Evolutionary conservation across 495 filamentous ascomycete genomes (phyloP), one percentile per base, ranked within the genome.

Genomic region (Pseudoneurospora amorphoporcata): DNA sequence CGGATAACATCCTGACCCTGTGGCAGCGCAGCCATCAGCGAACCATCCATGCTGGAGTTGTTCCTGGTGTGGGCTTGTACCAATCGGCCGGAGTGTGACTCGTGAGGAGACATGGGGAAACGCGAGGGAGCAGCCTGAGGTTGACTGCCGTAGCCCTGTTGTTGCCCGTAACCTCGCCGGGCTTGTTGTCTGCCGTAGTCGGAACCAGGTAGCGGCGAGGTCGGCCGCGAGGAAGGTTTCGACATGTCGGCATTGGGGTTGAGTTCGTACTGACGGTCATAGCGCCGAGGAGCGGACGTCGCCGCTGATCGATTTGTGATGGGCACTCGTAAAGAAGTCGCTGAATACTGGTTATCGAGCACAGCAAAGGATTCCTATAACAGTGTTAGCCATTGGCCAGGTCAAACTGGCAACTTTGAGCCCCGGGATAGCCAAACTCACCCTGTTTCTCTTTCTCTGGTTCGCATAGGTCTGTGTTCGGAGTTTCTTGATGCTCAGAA

Each of bases 401-500:
- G 39, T 45, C n/a, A 68, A 35, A 68, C 65, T 74, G n/a, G 79
- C 77, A 32, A 77, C 84, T 29, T 65, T 65, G 53, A 5, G 53
- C 53, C 16, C 53, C 53, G 7, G 80, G 39, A 84, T 73, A 14
- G 82, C 79, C 29, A 82, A 82, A 73, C 88, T 77, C 85, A 97
- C 94, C 86, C 95, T 86, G 82, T 96, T 94, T 72, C 92, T 88
- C 82, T 93, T 93, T 79, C 91, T 94, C 71, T 89, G 90, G 77
- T 92, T 93, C 71, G 92, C 89, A 77, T 92, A 92, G 5, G 94
- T 90, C 78, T 91, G 94, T 72, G 90, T 94, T 72, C 95, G 86
- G 38, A 99, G 88, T 77, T 94, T 91, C 85, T 98, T 98, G 76
- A 97, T 97, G 75, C 88, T 92, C 77, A 92, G 88, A 81, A 93